Evolutionary conservation across 164 flowering plant species (phyloP), one percentile per base, ranked within the genome.

Genomic region (Magnolia sinica): DNA sequence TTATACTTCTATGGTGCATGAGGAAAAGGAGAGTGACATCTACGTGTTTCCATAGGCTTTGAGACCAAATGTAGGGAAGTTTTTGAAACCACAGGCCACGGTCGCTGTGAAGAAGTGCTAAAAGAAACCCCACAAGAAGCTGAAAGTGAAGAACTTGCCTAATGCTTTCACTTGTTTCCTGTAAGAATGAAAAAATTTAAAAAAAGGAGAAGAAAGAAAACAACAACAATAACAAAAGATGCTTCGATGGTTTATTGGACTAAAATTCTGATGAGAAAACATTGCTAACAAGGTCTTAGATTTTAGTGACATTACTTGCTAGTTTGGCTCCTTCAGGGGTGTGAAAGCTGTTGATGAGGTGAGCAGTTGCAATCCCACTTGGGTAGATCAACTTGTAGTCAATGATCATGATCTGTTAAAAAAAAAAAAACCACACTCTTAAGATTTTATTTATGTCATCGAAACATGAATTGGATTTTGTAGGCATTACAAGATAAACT

Each of bases 321-420:
- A 87, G 73, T 58, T 85, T 86, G 64, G 87, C 89, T 66, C 93
- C 93, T 50, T 83, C 74, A 64, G 93, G 88, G n/a, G 91, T 88
- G 76, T 88, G 93, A 79, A 90, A 88, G 69, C 91, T 83, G 83
- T 90, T 90, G 84, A 90, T 89, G 27, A 90, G 88, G 73, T 82
- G 81, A 59, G 91, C 93, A 75, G 92, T 89, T 1, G 91, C 92
- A 23, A 88, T 88, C 4, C 92, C 92, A 77, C 94, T 88, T 5
- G 94, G 94, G 74, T 87, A 90, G 1, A 83, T 87, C 76, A 91
- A 79, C 75, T 87, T 88, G 82, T 85, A 91, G 82, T 91, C 89
- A 13, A 88, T 50, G 50, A 91, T 77, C 94, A 91, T 89, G 37
- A 89, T 88, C 90, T 91, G 84, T 13, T n/a, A n/a, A n/a, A n/a